A percentile compares a stretch with the other conserved stretches of the same genome.
phyloP scores from a whole-genome alignment of 2,329 filamentous ascomycete species.

The Talaromyces sp. region DNA sequence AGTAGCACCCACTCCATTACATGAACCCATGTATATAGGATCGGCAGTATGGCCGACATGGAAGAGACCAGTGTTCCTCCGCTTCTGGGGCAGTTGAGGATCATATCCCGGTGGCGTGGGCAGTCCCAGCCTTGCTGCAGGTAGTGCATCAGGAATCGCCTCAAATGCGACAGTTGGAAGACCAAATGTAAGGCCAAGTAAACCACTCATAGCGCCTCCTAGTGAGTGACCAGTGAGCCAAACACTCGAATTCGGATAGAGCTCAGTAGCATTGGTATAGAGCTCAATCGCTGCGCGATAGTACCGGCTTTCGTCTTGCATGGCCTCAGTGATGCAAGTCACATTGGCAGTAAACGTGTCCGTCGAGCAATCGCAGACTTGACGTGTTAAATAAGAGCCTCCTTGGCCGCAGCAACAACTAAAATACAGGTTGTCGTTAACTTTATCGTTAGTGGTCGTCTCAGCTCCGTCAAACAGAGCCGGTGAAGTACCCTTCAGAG shows the following conservation, averaged over 20 bases:
- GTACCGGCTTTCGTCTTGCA: constrained; percentile 82
- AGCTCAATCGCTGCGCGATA: constrained; percentile 86
- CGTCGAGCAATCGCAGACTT: constrained; percentile 90
- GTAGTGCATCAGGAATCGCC: constrained; percentile 84
- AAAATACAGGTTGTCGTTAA: constrained; percentile 97
- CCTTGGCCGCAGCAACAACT: constrained; percentile 97
- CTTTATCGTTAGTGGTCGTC: constrained; percentile 94
- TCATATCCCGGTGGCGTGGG: constrained; percentile 78
- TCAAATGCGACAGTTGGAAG: constrained; percentile 89
- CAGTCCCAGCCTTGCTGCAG: constrained; percentile 78
- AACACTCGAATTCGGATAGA: constrained; percentile 79
- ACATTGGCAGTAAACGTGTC: constrained; percentile 87
- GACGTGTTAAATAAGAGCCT: constrained; percentile 82
- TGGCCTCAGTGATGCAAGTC: constrained; percentile 74
- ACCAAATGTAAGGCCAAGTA: constrained; percentile 87
- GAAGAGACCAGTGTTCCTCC: constrained; percentile 71
- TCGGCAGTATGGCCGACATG: constrained; percentile 97
- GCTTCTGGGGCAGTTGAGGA: constrained; percentile 65
- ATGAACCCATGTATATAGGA: constrained; percentile 89
- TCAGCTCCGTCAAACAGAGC: constrained; percentile 96
- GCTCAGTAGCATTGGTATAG: constrained; percentile 84
- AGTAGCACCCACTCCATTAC: constrained; percentile 82
- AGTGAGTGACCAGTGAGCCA: constrained; percentile 93
- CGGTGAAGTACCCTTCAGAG: constrained; percentile 83
- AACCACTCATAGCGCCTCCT: constrained; percentile 81